Evolutionary conservation across 1,139 yeast genomes (phyloP).

Genomic region (Hanseniaspora uvarum): DNA sequence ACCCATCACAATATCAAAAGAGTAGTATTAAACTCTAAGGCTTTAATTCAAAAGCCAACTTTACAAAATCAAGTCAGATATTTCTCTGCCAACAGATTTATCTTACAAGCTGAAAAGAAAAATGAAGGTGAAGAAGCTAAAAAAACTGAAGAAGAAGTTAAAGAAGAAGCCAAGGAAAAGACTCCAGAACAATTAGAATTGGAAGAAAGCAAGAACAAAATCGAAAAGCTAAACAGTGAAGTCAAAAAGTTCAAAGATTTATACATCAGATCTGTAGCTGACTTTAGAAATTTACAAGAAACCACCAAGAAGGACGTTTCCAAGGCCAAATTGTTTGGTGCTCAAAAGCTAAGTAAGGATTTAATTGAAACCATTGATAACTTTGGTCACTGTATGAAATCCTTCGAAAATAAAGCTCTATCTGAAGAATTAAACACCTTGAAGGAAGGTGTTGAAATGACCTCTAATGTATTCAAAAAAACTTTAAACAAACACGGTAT

Average conservation of each 20-base stretch:
- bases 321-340: constrained; percentile 81
- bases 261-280: constrained; percentile 76
- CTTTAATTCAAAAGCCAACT: constrained; percentile 10
- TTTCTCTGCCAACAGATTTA: constrained; percentile 4
- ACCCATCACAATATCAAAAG: background rate
- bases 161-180: constrained; percentile 2
- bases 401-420: constrained; percentile 55
- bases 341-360: constrained; percentile 87
- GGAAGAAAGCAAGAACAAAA: constrained; percentile 45
- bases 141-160: background rate
- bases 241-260: constrained; percentile 73
- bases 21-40: background rate
- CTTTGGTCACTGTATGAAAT: constrained; percentile 74
- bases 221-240: constrained; percentile 64
- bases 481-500: constrained; percentile 76
- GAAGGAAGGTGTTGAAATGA: constrained; percentile 86
- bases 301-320: constrained; percentile 78
- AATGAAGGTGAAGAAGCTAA: constrained; percentile 6
- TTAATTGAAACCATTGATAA: constrained; percentile 83
- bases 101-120: constrained; percentile 11
- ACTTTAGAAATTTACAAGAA: constrained; percentile 86
- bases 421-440: constrained; percentile 62
- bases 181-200: constrained; percentile 20
- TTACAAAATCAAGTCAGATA: constrained; percentile 10
- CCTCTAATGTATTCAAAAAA: constrained; percentile 75